Evolutionary conservation across 495 filamentous ascomycete genomes (phyloP).

Genomic region (Clavariopsis aquatica): DNA sequence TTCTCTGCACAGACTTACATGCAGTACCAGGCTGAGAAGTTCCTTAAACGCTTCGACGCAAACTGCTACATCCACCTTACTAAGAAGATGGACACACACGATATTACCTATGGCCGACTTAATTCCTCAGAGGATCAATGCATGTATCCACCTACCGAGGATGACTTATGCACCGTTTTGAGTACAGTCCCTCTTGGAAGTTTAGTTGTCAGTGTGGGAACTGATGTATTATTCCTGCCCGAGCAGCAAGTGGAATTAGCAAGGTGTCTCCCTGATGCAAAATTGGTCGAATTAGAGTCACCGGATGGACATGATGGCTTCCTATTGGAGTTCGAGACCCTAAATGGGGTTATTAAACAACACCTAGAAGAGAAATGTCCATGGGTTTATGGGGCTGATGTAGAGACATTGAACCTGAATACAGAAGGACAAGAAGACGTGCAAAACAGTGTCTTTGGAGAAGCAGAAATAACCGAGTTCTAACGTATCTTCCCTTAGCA

Average conservation of each 20-base stretch:
- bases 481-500: neutral
- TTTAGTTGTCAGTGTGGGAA: slow-evolving; percentile 45
- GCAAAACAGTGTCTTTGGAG: neutral
- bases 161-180: slow-evolving; percentile 33
- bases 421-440: neutral
- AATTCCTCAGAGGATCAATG: neutral
- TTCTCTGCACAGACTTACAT: slow-evolving; percentile 47
- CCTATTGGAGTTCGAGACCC: slow-evolving; percentile 42
- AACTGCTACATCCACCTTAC: slow-evolving; percentile 48
- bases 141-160: slow-evolving; percentile 17
- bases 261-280: slow-evolving; percentile 39
- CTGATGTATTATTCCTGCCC: slow-evolving; percentile 44
- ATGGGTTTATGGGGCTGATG: slow-evolving; percentile 33
- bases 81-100: slow-evolving; percentile 48
- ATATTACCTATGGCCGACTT: slow-evolving; percentile 40
- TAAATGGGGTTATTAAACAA: slow-evolving; percentile 36
- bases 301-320: slow-evolving; percentile 48
- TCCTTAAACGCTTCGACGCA: slow-evolving; percentile 46
- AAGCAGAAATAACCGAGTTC: neutral
- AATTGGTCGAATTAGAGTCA: slow-evolving; percentile 38
- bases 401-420: neutral
- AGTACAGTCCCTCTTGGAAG: slow-evolving; percentile 33
- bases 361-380: slow-evolving; percentile 40
- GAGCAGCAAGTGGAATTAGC: slow-evolving; percentile 44
- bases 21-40: slow-evolving; percentile 48